These are phyloP conservation scores for Microthlaspi erraticum DNA, from an alignment of 345 rosid genomes.

Conservation along the genomic window DNA sequence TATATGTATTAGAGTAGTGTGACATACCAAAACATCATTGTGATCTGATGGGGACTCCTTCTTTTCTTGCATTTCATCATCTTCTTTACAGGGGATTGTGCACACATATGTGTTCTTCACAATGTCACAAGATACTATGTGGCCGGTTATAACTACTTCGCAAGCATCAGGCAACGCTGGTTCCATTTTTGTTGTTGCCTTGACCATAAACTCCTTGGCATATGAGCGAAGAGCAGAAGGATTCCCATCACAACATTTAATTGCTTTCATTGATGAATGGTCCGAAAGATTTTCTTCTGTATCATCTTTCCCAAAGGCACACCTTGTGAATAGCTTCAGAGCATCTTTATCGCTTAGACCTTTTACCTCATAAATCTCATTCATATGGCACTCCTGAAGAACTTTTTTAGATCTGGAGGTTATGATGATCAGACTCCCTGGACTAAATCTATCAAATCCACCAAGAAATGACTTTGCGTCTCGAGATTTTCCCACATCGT, in stretches of 20 bases:
- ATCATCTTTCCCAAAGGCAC: conserved; percentile 7
- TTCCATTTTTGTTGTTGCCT: neutral
- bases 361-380: conserved; percentile 9
- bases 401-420: neutral
- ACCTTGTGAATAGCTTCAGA: neutral
- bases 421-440: conserved; percentile 25
- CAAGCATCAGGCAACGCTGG: neutral
- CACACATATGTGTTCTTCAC: neutral
- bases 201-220: neutral
- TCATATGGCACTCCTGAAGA: neutral
- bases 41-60: neutral
- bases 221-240: conserved; percentile 36
- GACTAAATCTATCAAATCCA: neutral
- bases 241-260: neutral
- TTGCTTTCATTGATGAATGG: neutral
- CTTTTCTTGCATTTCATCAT: conserved; percentile 17
- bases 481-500: conserved; percentile 5
- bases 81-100: neutral
- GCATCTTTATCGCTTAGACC: conserved; percentile 18
- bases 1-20: neutral
- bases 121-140: neutral
- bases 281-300: neutral
- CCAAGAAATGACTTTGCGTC: conserved; percentile 18
- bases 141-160: neutral
- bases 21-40: conserved; percentile 13